phyloP scores from a whole-genome alignment of 345 rosid genomes.

The Brassica rapa region DNA sequence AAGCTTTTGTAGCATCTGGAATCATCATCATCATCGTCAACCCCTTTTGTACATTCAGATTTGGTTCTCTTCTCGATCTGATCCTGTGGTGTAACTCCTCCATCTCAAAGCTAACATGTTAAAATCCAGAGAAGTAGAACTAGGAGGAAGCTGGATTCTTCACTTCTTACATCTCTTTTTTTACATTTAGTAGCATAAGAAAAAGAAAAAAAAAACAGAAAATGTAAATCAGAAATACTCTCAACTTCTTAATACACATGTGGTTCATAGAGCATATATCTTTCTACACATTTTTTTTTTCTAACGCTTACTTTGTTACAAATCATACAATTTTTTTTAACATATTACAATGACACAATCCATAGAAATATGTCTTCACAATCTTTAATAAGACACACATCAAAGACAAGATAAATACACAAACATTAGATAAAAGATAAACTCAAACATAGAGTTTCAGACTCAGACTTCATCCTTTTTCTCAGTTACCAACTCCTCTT shows the following conservation, averaged over 20 bases:
- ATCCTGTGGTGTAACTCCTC: not conserved
- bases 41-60: conserved; percentile 27
- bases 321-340: not conserved
- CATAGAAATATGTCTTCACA: not conserved
- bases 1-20: not conserved
- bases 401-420: not conserved
- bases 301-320: too few species aligned
- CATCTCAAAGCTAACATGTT: not conserved
- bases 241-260: not conserved
- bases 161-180: too few species aligned
- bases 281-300: too few species aligned
- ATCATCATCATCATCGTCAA: conserved; percentile 1
- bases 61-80: conserved; percentile 20
- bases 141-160: too few species aligned
- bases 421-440: not conserved
- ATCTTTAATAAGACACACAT: not conserved
- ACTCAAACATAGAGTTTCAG: conserved; percentile 2
- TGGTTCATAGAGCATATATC: not conserved
- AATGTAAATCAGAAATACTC: conserved; percentile 7
- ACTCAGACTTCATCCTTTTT: conserved; percentile 4
- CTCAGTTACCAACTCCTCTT: conserved; percentile 43
- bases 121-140: too few species aligned
- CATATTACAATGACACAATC: not conserved
- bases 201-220: conserved; percentile 24
- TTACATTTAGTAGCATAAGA: not conserved